Conservation (phyloP, 2,329 filamentous ascomycete species). For the Fusarium luffae region DNA sequence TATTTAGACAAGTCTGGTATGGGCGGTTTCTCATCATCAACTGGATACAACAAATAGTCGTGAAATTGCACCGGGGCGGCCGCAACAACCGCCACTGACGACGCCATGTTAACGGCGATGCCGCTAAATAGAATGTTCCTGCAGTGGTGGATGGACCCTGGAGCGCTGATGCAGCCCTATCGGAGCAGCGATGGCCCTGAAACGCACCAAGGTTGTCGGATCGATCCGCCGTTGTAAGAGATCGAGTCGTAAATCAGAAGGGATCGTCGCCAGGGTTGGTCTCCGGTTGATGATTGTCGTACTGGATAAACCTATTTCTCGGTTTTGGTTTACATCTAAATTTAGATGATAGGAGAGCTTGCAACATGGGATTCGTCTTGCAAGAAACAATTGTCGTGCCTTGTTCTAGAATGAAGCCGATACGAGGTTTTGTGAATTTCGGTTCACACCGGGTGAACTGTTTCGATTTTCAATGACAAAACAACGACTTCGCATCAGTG, state of each 20-base stretch:
- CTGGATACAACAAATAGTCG: constrained; percentile 23
- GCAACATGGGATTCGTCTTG: neutral
- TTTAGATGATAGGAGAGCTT: neutral
- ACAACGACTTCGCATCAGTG: neutral
- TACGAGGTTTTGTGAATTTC: neutral
- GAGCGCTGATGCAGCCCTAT: constrained; percentile 40
- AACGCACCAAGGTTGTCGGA: constrained; percentile 26
- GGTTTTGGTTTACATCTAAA: neutral
- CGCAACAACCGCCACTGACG: constrained; percentile 24
- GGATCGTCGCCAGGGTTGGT: constrained; percentile 36
- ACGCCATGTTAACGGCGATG: constrained; percentile 24
- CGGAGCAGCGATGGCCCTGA: constrained; percentile 28
- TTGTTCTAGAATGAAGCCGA: neutral
- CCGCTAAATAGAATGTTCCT: constrained; percentile 35
- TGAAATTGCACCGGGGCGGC: constrained; percentile 29
- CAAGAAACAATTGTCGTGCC: neutral
- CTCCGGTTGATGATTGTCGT: constrained; percentile 10
- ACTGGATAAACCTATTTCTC: constrained; percentile 3
- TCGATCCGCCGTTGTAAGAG: constrained; percentile 27
- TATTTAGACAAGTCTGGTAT: constrained; percentile 47
- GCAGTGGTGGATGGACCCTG: constrained; percentile 34
- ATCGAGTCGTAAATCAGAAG: constrained; percentile 23
- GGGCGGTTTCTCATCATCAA: constrained; percentile 31
- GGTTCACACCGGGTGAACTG: constrained; percentile 23
- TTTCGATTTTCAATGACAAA: neutral